Conservation (phyloP, 768 basidiomycete species). For the Polyporus arcularius region DNA sequence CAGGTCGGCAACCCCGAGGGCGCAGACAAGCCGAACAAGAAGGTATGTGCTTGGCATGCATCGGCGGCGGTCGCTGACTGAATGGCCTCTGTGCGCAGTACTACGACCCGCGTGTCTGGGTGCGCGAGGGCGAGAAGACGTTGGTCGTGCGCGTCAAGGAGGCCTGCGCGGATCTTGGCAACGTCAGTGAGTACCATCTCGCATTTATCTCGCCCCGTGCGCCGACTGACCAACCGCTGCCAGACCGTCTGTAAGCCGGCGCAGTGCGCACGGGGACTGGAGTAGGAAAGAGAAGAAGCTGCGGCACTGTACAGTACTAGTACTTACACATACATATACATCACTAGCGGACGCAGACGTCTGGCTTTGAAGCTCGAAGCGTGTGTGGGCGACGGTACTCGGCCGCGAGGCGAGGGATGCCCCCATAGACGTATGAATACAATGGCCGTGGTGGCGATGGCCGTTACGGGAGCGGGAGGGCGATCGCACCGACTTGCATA, state of each 20-base stretch:
- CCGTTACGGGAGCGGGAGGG: too few species aligned
- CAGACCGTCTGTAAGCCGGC: slow-evolving; percentile 16
- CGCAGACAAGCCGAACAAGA: slow-evolving; percentile 98
- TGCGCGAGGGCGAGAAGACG: slow-evolving; percentile 98
- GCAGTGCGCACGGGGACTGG: not conserved
- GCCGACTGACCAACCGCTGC: not conserved
- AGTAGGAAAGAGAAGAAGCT: not conserved
- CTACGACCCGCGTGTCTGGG: slow-evolving; percentile 98
- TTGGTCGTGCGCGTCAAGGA: slow-evolving; percentile 84
- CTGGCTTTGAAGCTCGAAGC: too few species aligned
- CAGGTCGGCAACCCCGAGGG: slow-evolving; percentile 99
- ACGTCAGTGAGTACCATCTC: slow-evolving; percentile 43
- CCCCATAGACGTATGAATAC: too few species aligned
- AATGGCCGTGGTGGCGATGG: too few species aligned
- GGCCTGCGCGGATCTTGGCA: slow-evolving; percentile 90
- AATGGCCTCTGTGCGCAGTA: slow-evolving; percentile 41
- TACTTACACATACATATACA: too few species aligned
- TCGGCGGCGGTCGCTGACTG: not conserved
- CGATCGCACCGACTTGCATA: too few species aligned
- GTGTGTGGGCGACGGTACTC: too few species aligned
- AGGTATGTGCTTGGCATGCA: slow-evolving; percentile 45
- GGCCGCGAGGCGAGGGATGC: too few species aligned
- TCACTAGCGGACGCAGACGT: too few species aligned
- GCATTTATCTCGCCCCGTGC: not conserved
- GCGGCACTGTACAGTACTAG: too few species aligned